Evolutionary conservation across 768 basidiomycete genomes (phyloP), one percentile per base, ranked within the genome.

Genomic region (Tylopilus balloui): DNA sequence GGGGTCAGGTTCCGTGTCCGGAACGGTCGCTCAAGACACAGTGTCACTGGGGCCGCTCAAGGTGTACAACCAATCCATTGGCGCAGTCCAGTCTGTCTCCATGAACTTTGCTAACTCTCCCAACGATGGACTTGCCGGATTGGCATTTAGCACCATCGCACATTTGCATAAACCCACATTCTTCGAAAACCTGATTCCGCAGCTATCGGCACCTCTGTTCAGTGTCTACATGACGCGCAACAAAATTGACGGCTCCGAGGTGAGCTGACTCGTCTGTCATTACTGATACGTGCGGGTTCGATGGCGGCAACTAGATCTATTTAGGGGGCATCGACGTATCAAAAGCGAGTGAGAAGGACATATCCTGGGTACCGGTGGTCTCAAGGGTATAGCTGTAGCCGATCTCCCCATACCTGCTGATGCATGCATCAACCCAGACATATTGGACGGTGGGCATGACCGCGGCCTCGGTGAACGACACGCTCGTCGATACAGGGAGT

Each of bases 91-190:
- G 17, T 58, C 65, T 4, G 72, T 74, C 43, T 78, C 79, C 1
- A 56, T 65, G 6, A 79, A 79, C 56, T 81, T 86, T 63, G 64
- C 67, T 28, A 56, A 58, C 32, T 68, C 71, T 15, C 82, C 83
- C 8, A 80, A 73, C 50, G 73, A 74, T 39, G 86, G 84, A 11
- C 69, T 85, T 11, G 60, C 83, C 7, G 84, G 84, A 21, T 64
- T 86, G 59, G 83, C 79, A 11, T 87, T 86, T 55, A 67, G 78
- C 29, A 67, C 74, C 35, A 82, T 86, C 47, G 64, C 83, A 11
- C 64, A 57, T 39, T 73, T 70, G 0, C 59, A 57, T 12, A 52
- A 71, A 44, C 71, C 75, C 8, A 85, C 84, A 0, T 78, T 84
- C 55, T 81, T 85, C 52, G 86, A 87, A 63, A 84, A 78, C 53